Evolutionary conservation across 805 yeast genomes (phyloP).

Genomic region (Starmerella khaoyaiensis): DNA sequence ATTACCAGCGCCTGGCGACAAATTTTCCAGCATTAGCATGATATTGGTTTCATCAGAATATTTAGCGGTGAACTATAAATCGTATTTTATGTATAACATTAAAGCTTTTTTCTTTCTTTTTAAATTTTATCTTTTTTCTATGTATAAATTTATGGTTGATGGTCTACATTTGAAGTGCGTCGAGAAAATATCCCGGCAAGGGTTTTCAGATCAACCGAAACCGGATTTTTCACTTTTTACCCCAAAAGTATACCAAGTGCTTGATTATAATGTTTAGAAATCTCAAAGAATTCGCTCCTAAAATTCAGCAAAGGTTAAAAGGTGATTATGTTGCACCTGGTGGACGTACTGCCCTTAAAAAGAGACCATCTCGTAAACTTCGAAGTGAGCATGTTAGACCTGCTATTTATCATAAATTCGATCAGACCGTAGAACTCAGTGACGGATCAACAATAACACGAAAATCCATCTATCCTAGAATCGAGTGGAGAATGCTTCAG

Average conservation of each 20-base stretch:
- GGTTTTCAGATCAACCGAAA: too few relatives aligned
- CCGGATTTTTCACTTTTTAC: neutral
- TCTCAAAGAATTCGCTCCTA: constrained; percentile 5
- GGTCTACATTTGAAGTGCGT: too few relatives aligned
- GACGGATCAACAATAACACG: constrained; percentile 86
- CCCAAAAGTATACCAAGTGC: neutral
- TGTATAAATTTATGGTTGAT: too few relatives aligned
- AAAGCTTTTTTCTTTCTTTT: too few relatives aligned
- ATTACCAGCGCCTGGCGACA: too few relatives aligned
- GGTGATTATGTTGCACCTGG: constrained; percentile 23
- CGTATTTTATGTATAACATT: too few relatives aligned
- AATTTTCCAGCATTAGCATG: too few relatives aligned
- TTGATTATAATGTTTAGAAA: constrained; percentile 5
- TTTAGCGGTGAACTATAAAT: too few relatives aligned
- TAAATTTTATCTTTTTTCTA: too few relatives aligned
- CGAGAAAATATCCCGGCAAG: too few relatives aligned
- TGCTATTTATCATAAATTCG: constrained; percentile 81
- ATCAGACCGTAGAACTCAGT: constrained; percentile 74
- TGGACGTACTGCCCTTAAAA: constrained; percentile 19
- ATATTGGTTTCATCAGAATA: too few relatives aligned
- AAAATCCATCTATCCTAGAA: constrained; percentile 77
- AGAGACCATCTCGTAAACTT: constrained; percentile 24
- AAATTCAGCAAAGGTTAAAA: constrained; percentile 9
- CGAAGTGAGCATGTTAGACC: constrained; percentile 75
- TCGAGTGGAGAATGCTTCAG: constrained; percentile 67